Evolutionary conservation across 2,329 filamentous ascomycete genomes (phyloP).

Genomic region (Neodidymelliopsis sp.): DNA sequence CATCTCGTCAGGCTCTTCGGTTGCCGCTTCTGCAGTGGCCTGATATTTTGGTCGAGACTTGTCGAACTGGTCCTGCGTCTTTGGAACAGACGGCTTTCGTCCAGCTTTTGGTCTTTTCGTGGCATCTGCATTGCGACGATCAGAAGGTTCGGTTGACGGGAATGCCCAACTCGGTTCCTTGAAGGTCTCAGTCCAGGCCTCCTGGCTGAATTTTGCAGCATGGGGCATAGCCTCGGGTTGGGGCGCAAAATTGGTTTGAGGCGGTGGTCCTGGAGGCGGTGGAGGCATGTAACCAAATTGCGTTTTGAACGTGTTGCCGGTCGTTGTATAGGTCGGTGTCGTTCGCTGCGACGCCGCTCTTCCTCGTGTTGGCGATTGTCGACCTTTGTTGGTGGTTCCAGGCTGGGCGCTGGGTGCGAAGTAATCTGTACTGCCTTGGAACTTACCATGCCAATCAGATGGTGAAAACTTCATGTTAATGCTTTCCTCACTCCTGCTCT

Average conservation of each 20-base stretch:
- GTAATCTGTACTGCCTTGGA: conserved; percentile 53
- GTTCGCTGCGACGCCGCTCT: conserved; percentile 32
- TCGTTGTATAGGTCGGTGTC: conserved; percentile 4
- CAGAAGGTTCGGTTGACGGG: conserved; percentile 40
- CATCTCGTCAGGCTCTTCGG: conserved; percentile 53
- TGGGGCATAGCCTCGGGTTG: conserved; percentile 31
- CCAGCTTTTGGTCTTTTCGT: conserved; percentile 37
- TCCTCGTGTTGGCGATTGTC: conserved; percentile 43
- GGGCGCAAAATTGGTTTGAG: conserved; percentile 33
- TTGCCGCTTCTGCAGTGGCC: conserved; percentile 40
- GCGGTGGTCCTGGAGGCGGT: conserved; percentile 39
- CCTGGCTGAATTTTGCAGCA: conserved; percentile 50
- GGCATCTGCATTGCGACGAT: conserved; percentile 38
- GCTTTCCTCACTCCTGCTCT: conserved; percentile 57
- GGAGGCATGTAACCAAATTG: conserved; percentile 34
- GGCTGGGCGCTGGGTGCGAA: conserved; percentile 49
- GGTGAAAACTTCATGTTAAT: conserved; percentile 60
- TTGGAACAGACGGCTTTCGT: conserved; percentile 44
- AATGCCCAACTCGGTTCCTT: conserved; percentile 53
- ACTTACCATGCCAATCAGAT: conserved; percentile 56
- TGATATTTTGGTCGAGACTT: conserved; percentile 40
- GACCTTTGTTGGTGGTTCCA: conserved; percentile 31
- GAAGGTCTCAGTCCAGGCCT: conserved; percentile 55
- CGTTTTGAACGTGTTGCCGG: conserved; percentile 13
- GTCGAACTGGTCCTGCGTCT: conserved; percentile 39